Conservation (phyloP, 139 green algal species). For the Picochlorum sp. region DNA sequence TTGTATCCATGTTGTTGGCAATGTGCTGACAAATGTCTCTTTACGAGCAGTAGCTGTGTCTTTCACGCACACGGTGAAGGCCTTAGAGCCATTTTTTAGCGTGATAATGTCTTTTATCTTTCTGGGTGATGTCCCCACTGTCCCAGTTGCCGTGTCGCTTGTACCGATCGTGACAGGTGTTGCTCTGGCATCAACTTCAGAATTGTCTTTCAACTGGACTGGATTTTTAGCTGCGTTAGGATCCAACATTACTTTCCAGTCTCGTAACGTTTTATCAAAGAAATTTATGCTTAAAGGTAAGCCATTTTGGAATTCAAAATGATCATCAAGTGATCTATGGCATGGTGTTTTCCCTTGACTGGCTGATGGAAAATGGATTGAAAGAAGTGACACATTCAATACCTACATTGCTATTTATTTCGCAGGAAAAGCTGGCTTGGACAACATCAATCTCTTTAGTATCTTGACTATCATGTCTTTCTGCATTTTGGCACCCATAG, state of each 20-base stretch:
- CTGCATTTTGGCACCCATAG: constrained; percentile 65
- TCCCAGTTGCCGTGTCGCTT: constrained; percentile 62
- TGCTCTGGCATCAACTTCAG: constrained; percentile 67
- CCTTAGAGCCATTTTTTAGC: constrained; percentile 92
- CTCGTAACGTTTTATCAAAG: constrained; percentile 93
- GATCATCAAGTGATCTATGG: neutral
- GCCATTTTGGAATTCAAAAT: neutral
- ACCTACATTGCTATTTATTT: neutral
- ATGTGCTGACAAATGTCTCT: constrained; percentile 93
- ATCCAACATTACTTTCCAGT: constrained; percentile 93
- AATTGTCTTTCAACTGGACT: constrained; percentile 58
- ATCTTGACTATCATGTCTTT: constrained; percentile 91
- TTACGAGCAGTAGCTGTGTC: constrained; percentile 91
- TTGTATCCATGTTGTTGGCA: constrained; percentile 89
- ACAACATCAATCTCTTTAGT: constrained; percentile 91
- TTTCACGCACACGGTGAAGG: constrained; percentile 99
- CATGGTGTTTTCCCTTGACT: no score
- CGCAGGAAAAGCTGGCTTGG: constrained; percentile 39
- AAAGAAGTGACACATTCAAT: neutral
- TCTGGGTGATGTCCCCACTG: constrained; percentile 59
- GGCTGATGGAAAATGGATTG: no score
- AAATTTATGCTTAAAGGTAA: constrained; percentile 88
- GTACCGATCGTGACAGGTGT: constrained; percentile 89
- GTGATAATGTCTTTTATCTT: constrained; percentile 80
- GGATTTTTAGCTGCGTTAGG: constrained; percentile 86